Evolutionary conservation across 2,329 filamentous ascomycete genomes (phyloP).

Genomic region (Botryotinia globosa): DNA sequence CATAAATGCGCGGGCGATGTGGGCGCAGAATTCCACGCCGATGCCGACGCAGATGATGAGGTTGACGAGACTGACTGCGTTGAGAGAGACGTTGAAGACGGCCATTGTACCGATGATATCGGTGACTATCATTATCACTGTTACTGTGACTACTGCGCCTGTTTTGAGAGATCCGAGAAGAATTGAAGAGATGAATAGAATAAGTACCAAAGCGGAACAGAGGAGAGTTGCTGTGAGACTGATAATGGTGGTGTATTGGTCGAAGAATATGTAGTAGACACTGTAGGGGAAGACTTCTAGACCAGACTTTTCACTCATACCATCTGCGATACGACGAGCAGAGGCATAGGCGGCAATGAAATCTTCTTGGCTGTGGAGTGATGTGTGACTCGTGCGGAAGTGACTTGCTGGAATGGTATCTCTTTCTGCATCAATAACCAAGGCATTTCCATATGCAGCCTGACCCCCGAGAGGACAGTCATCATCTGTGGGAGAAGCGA

Average conservation of each 20-base stretch:
- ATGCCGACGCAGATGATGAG: slow-evolving; percentile 97
- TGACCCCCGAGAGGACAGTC: slow-evolving; percentile 86
- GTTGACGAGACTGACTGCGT: slow-evolving; percentile 93
- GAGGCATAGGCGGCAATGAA: slow-evolving; percentile 90
- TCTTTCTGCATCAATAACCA: slow-evolving; percentile 70
- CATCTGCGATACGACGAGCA: slow-evolving; percentile 80
- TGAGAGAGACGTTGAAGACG: slow-evolving; percentile 80
- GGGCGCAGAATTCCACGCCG: slow-evolving; percentile 93
- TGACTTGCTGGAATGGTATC: slow-evolving; percentile 76
- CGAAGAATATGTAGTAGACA: slow-evolving; percentile 98
- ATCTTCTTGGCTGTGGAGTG: slow-evolving; percentile 81
- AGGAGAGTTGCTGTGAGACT: slow-evolving; percentile 75
- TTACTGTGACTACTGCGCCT: slow-evolving; percentile 76
- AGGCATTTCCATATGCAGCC: slow-evolving; percentile 80
- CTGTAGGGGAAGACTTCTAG: slow-evolving; percentile 93
- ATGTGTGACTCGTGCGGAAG: slow-evolving; percentile 87
- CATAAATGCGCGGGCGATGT: slow-evolving; percentile 93
- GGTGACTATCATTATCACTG: slow-evolving; percentile 88
- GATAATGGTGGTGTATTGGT: slow-evolving; percentile 88
- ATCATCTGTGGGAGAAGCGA: slow-evolving; percentile 73
- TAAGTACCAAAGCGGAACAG: slow-evolving; percentile 78
- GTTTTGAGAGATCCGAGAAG: slow-evolving; percentile 83
- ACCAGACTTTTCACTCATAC: slow-evolving; percentile 67
- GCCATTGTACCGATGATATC: slow-evolving; percentile 97
- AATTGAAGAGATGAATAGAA: slow-evolving; percentile 74